These are phyloP conservation scores for Turnera subulata DNA, from an alignment of 345 rosid genomes.

Conservation along the genomic window DNA sequence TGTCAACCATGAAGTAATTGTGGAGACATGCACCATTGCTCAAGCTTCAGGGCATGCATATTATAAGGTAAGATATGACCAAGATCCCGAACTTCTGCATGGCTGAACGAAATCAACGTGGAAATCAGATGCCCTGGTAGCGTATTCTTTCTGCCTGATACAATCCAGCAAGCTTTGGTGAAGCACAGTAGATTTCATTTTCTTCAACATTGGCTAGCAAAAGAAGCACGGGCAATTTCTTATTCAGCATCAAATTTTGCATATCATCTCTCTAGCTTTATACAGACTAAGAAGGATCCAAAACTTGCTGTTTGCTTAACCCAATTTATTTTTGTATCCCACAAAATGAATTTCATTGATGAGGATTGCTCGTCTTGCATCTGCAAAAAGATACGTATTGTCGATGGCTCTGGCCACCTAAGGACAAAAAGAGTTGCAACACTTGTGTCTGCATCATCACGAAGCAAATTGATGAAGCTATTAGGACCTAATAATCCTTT, in stretches of 20 bases:
- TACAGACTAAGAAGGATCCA: neutral
- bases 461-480: slow-evolving; percentile 14
- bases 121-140: slow-evolving; percentile 6
- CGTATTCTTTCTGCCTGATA: too few species aligned
- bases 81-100: neutral
- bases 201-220: slow-evolving; percentile 4
- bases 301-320: too few species aligned
- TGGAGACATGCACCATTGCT: slow-evolving; percentile 2
- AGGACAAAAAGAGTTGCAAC: neutral
- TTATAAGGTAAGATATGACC: neutral
- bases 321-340: slow-evolving; percentile 4
- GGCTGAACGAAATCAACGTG: slow-evolving; percentile 8
- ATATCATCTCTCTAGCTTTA: neutral
- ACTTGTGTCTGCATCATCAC: slow-evolving; percentile 9
- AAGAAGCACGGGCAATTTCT: too few species aligned
- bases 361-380: neutral
- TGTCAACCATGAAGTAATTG: neutral
- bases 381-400: neutral
- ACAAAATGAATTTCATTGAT: too few species aligned
- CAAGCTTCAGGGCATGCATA: neutral
- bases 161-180: neutral
- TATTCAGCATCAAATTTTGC: neutral
- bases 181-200: neutral
- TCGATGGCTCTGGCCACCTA: slow-evolving; percentile 1
- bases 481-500: slow-evolving; percentile 1